These are phyloP conservation scores for Tricholoma saponaceum DNA, from an alignment of 768 basidiomycete genomes.

Conservation along the genomic window DNA sequence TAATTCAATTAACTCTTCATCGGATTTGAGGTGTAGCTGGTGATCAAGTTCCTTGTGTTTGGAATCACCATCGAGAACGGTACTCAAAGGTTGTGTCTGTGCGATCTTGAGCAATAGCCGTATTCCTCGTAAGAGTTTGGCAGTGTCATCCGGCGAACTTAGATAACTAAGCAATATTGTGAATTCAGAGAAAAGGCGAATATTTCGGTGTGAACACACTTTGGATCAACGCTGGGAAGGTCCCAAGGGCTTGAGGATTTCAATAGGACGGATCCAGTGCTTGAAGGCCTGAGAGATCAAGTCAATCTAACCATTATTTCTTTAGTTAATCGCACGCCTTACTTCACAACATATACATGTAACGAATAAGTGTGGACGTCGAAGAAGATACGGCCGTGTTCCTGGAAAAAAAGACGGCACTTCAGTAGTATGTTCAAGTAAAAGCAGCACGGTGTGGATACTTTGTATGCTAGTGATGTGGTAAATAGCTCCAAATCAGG, in stretches of 20 bases:
- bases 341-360: conserved; percentile 35
- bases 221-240: conserved; percentile 33
- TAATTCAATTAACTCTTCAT: conserved; percentile 35
- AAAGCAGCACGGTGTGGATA: too few relatives aligned
- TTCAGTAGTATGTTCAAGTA: too few relatives aligned
- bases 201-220: conserved; percentile 19
- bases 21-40: conserved; percentile 26
- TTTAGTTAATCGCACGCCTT: conserved; percentile 12
- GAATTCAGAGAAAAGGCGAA: not conserved
- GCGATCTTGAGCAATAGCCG: conserved; percentile 30
- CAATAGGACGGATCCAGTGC: conserved; percentile 32
- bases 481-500: conserved; percentile 49
- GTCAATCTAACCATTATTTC: too few relatives aligned
- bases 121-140: conserved; percentile 34
- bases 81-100: conserved; percentile 30
- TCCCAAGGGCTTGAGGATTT: conserved; percentile 35
- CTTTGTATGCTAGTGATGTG: too few relatives aligned
- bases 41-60: conserved; percentile 34
- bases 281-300: too few relatives aligned
- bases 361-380: conserved; percentile 34
- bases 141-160: conserved; percentile 31
- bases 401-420: conserved; percentile 13
- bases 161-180: conserved; percentile 27
- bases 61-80: conserved; percentile 27
- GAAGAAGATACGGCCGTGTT: conserved; percentile 33